These are phyloP conservation scores for Ilyonectria mors-panacis DNA, from an alignment of 2,329 filamentous ascomycete genomes.

Conservation along the genomic window DNA sequence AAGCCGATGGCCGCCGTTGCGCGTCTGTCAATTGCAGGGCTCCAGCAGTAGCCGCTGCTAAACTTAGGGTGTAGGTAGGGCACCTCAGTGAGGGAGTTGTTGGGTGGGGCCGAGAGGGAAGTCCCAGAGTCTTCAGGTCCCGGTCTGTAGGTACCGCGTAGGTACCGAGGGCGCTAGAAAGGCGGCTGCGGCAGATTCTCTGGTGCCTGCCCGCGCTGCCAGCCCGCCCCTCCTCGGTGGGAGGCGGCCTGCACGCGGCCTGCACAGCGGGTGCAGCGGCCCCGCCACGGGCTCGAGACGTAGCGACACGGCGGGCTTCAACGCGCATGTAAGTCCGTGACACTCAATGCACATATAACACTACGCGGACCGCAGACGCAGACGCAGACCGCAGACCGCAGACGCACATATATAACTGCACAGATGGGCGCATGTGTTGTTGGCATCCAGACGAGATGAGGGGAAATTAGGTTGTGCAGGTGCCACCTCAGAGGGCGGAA, in stretches of 20 bases:
- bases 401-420: constrained; percentile 1
- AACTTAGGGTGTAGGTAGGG: not conserved
- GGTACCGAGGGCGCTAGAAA: not conserved
- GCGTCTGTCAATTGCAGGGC: not conserved
- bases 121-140: too few relatives aligned
- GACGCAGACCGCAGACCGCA: constrained; percentile 1
- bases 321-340: constrained; percentile 6
- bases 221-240: too few relatives aligned
- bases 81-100: not conserved
- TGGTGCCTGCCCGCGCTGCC: not conserved
- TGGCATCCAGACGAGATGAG: constrained; percentile 12
- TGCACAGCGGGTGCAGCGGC: constrained; percentile 7
- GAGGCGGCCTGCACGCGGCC: too few relatives aligned
- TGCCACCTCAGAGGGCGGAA: constrained; percentile 25
- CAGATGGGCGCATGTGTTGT: constrained; percentile 5
- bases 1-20: not conserved
- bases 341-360: not conserved
- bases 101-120: not conserved
- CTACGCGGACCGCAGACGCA: not conserved
- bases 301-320: constrained; percentile 1
- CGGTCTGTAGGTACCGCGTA: not conserved
- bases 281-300: not conserved
- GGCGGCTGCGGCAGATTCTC: not conserved
- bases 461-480: constrained; percentile 21
- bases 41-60: not conserved